phyloP scores from a whole-genome alignment of 768 basidiomycete species.

The Agrocybe pediades region DNA sequence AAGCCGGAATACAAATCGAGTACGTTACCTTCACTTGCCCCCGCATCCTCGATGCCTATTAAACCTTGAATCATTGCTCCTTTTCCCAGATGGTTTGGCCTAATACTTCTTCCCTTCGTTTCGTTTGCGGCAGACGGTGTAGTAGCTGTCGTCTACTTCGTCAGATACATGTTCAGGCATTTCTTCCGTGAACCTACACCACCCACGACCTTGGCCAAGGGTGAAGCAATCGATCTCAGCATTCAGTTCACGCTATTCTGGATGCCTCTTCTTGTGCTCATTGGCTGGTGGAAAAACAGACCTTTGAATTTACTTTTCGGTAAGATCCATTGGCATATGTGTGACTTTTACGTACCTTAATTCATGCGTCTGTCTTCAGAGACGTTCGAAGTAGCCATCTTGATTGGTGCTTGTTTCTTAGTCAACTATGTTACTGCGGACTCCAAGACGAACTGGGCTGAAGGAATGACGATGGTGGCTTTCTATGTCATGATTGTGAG shows the following conservation, averaged over 20 bases:
- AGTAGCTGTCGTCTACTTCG: conserved; percentile 59
- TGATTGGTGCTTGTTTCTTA: conserved; percentile 70
- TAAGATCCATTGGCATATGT: conserved; percentile 25
- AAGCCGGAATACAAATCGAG: conserved; percentile 51
- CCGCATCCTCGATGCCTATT: neutral
- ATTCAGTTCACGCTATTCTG: conserved; percentile 81
- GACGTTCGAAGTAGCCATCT: conserved; percentile 64
- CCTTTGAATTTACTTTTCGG: conserved; percentile 72
- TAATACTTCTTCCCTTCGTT: conserved; percentile 70
- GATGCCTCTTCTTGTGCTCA: conserved; percentile 71
- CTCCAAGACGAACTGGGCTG: conserved; percentile 78
- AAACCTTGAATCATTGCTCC: neutral
- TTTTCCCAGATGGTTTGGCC: conserved; percentile 63
- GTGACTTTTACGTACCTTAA: neutral
- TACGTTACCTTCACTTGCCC: conserved; percentile 26
- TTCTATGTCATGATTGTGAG: conserved; percentile 70
- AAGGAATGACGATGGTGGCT: conserved; percentile 64
- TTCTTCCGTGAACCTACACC: conserved; percentile 41
- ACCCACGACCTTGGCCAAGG: conserved; percentile 64
- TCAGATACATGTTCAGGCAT: conserved; percentile 42
- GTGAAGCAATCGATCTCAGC: conserved; percentile 72
- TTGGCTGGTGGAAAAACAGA: conserved; percentile 66
- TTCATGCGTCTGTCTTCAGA: conserved; percentile 37
- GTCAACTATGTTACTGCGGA: conserved; percentile 83
- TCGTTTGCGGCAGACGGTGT: conserved; percentile 75